Evolutionary conservation across 306 rosid genomes (phyloP).

Genomic region (Dalbergia cultrata): DNA sequence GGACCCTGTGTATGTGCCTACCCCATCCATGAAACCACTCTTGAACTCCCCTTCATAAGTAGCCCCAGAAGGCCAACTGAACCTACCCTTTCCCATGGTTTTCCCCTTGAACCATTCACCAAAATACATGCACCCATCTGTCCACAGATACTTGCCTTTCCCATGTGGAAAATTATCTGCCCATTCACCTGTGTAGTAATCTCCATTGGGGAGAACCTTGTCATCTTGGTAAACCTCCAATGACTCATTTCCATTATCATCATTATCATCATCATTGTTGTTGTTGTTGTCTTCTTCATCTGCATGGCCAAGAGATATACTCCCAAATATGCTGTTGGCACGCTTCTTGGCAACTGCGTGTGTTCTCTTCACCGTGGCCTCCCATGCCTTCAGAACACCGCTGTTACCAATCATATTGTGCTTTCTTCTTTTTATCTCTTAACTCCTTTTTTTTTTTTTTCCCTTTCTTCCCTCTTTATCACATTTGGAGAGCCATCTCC

Average conservation of each 20-base stretch:
- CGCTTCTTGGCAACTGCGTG: conserved; percentile 83
- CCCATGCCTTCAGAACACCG: conserved; percentile 92
- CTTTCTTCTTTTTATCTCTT: neutral
- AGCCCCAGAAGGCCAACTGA: conserved; percentile 95
- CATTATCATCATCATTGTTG: conserved; percentile 31
- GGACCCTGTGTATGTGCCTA: conserved; percentile 66
- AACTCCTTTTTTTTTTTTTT: neutral
- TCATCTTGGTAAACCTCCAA: conserved; percentile 65
- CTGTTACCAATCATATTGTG: conserved; percentile 68
- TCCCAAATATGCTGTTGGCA: conserved; percentile 84
- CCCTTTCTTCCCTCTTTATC: neutral
- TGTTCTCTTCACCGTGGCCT: conserved; percentile 83
- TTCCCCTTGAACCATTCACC: conserved; percentile 88
- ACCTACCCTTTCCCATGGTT: conserved; percentile 82
- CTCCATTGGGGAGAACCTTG: conserved; percentile 82
- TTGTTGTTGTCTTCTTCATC: conserved; percentile 41
- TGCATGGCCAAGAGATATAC: conserved; percentile 45
- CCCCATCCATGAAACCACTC: conserved; percentile 84
- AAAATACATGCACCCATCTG: conserved; percentile 86
- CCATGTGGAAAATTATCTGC: conserved; percentile 82
- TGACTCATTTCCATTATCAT: conserved; percentile 38
- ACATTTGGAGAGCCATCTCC: conserved; percentile 25
- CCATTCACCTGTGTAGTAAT: conserved; percentile 91
- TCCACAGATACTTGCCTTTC: conserved; percentile 84
- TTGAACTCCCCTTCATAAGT: conserved; percentile 94